Base-by-base conservation (phyloP, 495 filamentous ascomycete species). In the Neurospora africana region DNA sequence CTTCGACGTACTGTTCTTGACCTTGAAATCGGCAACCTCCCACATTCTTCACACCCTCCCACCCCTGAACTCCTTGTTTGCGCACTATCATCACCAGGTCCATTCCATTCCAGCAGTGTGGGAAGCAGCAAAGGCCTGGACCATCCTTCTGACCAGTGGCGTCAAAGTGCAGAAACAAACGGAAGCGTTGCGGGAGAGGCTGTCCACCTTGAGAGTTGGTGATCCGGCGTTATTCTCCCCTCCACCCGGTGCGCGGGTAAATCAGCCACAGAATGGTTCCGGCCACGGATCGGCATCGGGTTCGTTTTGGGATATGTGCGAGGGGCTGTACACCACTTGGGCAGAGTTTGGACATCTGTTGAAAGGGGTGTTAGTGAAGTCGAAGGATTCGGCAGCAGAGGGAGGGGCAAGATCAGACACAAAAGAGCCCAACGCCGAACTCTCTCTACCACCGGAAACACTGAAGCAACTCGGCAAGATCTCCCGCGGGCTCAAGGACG, bases 261-360 rank as follows among this genome's bases (percentile, higher is more conserved):
- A 7, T 19, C 53, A 33, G 7, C 27, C 27, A 35, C 53, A 33
- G 7, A 33, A 9, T 65, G 53, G 53, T 1, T 33, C 61, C 85
- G 91, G 40, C 90, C 41, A 27, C 40, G 41, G 23, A 30, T n/a
- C 61, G 36, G 53, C 89, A 47, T 87, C 91, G 71, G 86, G 86
- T 30, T 86, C 88, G 58, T 94, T 95, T 78, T 97, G 93, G 93
- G 87, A 87, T 71, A 82, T 92, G 27, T 93, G 90, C 82, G 91
- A 89, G 75, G 79, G 80, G 36, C 92, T 93, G 75, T 89, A 93
- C 78, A 79, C 84, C 65, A 86, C 91, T 10, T 95, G 92, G 81
- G 87, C 88, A 38, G 89, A 93, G 67, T 83, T 95, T 2, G 90
- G 90, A 2, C 86, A 86, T 44, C 87, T 89, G 71, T 86, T 94